Evolutionary conservation across 176 grass and related monocot species (phyloP), one percentile per base, ranked within the genome.

Genomic region (Triticum monococcum): DNA sequence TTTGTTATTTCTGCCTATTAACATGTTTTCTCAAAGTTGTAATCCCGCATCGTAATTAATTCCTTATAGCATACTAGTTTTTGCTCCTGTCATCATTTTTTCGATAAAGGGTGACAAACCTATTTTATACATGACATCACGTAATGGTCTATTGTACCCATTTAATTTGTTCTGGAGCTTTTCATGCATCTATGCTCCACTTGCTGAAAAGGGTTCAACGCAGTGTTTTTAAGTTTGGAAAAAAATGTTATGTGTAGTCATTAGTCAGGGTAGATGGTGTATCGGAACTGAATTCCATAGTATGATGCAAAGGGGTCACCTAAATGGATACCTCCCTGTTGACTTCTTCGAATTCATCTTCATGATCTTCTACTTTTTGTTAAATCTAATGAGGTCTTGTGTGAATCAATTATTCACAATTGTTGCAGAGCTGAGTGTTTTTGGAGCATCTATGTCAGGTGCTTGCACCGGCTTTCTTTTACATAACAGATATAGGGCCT

Each of bases 381-480:
- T 84, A 24, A 26, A 50, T 81, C n/a, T 89, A 38, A 33, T 76
- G 24, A 75, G 41, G 18, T 52, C 75, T 17, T 88, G 61, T 31
- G 54, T 79, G n/a, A 84, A 68, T 56, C 63, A 63, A 4, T 1
- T 71, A 81, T 82, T 86, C 36, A 16, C 65, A 65, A 79, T 74
- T 86, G 45, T 25, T 85, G 32, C 81, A 99, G 97, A 99, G 69
- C 80, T 94, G 40, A 86, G 93, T 82, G 66, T 94, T 89, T 98
- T 96, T 83, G 97, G 97, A 96, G 90, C 90, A 78, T 96, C 97
- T 41, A 94, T 99, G 90, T 90, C 94, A 63, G 92, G 97, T 31
- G 86, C 93, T 26, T 98, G 97, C 85, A 89, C 90, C 57, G 94
- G 97, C 14, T 98, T 96, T 91, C 86, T 98, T 79, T 96, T 91